phyloP scores from a whole-genome alignment of 345 rosid genomes.

The Schrenkiella parvula region DNA sequence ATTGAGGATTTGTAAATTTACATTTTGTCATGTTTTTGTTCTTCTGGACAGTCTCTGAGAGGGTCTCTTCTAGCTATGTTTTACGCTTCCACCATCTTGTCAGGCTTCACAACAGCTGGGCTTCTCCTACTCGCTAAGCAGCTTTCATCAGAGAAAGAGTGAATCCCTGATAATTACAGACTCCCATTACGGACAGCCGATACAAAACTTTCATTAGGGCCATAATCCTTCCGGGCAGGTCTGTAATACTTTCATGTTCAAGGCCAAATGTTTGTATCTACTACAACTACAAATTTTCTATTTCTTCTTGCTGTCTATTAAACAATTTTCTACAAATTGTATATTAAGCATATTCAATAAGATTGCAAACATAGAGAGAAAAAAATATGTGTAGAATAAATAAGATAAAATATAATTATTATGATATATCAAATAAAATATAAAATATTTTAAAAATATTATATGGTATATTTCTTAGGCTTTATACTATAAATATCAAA shows the following conservation, averaged over 20 bases:
- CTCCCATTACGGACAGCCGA: background rate
- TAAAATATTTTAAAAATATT: no score
- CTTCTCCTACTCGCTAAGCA: conserved; percentile 63
- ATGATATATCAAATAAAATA: no score
- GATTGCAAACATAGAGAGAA: no score
- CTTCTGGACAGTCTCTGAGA: conserved; percentile 64
- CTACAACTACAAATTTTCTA: background rate
- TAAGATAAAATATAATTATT: no score
- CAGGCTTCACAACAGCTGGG: conserved; percentile 55
- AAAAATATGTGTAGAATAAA: no score
- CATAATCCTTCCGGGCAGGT: background rate
- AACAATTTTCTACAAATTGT: no score
- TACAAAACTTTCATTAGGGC: background rate
- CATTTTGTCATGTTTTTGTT: conserved; percentile 3
- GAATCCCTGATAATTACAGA: conserved; percentile 20
- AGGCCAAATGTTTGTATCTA: background rate
- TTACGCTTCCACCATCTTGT: conserved; percentile 61
- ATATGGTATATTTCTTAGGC: no score
- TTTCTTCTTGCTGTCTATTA: background rate
- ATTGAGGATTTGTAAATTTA: background rate
- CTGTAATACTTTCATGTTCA: background rate
- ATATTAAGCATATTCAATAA: no score
- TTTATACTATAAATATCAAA: no score
- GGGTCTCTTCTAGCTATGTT: conserved; percentile 59
- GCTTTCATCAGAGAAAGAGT: conserved; percentile 55